phyloP scores from a whole-genome alignment of 371 early-diverging fungal genomes.

The Mortierella sp. region DNA sequence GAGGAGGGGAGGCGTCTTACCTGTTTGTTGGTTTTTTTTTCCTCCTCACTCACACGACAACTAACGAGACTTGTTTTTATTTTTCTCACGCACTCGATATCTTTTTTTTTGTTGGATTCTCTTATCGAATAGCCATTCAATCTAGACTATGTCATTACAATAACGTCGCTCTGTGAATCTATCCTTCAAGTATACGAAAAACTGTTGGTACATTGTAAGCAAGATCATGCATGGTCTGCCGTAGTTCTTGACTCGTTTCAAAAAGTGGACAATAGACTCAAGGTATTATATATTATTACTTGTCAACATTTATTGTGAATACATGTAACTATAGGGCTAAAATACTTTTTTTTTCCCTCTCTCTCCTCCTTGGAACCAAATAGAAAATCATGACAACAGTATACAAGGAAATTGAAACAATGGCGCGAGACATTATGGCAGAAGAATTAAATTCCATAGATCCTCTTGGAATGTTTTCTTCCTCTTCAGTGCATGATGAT shows the following conservation, averaged over 20 bases:
- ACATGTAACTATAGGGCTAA: no score
- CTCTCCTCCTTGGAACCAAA: no score
- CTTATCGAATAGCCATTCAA: conserved; percentile 35
- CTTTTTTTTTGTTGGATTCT: not conserved
- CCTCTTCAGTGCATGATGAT: conserved; percentile 4
- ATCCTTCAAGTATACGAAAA: conserved; percentile 33
- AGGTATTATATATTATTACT: conserved; percentile 22
- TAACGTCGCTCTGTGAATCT: conserved; percentile 40
- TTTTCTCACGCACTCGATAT: not conserved
- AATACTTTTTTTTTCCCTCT: not conserved
- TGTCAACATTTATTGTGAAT: not conserved
- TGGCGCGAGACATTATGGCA: conserved; percentile 37
- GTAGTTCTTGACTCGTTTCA: conserved; percentile 25
- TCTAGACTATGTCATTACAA: conserved; percentile 42
- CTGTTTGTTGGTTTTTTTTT: not conserved
- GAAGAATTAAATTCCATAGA: conserved; percentile 42
- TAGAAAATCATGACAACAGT: conserved; percentile 36
- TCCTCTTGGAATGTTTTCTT: conserved; percentile 22
- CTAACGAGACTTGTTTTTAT: not conserved
- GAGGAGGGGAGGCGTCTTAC: no score
- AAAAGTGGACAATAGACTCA: conserved; percentile 33
- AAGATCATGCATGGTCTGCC: conserved; percentile 21
- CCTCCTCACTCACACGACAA: not conserved
- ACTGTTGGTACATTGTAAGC: not conserved
- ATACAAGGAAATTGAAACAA: conserved; percentile 36